Evolutionary conservation across 1,139 yeast species (phyloP).

Genomic region (Saccharomyces hybrid): DNA sequence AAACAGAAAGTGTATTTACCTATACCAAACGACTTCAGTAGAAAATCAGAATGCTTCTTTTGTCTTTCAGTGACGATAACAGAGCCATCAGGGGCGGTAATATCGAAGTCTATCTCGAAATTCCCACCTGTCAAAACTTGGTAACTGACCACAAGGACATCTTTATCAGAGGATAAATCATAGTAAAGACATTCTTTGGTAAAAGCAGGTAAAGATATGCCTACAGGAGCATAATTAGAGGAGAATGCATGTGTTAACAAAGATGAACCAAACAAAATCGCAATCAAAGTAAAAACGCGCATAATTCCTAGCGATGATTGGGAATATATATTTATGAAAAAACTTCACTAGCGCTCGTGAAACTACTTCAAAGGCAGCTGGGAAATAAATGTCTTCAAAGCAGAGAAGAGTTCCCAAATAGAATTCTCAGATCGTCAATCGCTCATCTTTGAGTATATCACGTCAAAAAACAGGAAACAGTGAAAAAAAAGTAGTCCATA

Average conservation of each 20-base stretch:
- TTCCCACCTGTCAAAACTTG: slow-evolving; percentile 60
- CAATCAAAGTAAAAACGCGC: not conserved
- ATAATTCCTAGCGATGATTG: not conserved
- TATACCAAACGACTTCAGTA: slow-evolving; percentile 42
- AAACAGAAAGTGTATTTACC: slow-evolving; percentile 68
- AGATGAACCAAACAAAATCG: not conserved
- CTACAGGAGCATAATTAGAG: slow-evolving; percentile 31
- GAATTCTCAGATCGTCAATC: not conserved
- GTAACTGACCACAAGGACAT: slow-evolving; percentile 35
- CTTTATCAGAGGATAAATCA: slow-evolving; percentile 31
- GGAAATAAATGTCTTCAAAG: not conserved
- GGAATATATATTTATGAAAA: not conserved
- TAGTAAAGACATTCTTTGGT: slow-evolving; percentile 38
- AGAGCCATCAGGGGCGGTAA: slow-evolving; percentile 53
- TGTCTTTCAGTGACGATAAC: slow-evolving; percentile 45
- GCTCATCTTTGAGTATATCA: not conserved
- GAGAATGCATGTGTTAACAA: slow-evolving; percentile 8
- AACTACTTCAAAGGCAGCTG: not conserved
- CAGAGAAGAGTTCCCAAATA: not conserved
- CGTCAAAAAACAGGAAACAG: not conserved
- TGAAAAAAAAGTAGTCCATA: not conserved
- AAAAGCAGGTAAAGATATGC: slow-evolving; percentile 34
- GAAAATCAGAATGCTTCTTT: slow-evolving; percentile 55
- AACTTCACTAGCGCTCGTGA: not conserved
- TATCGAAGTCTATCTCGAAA: slow-evolving; percentile 58